Evolutionary conservation across 306 rosid genomes (phyloP), one percentile per base, ranked within the genome.

Genomic region (Medicago ruthenica): DNA sequence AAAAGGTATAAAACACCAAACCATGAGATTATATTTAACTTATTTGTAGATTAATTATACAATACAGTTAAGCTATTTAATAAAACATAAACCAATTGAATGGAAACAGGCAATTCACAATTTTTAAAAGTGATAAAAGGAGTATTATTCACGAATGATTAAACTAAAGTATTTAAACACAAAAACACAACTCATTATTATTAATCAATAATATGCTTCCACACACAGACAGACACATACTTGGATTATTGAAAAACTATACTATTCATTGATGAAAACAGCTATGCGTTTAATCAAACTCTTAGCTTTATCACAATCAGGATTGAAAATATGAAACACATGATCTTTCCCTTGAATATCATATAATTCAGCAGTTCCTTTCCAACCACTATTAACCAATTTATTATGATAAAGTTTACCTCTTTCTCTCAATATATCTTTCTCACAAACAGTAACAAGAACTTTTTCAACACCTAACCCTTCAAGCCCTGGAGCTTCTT

Each of bases 341-440:
- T 92, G 97, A 69, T 92, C 97, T 71, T 89, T 96, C 40, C 85
- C 96, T 74, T 73, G 65, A 13, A 86, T 87, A 47, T 89, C 93
- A 24, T 65, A 27, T 2, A 86, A 66, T 58, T 82, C 85, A 48
- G 80, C 84, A 3, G 13, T 83, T 14, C 98, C 98, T 15, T 58
- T 72, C 97, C 96, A 90, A 2, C 66, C 81, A n/a, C 96, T 86
- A 10, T 76, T 83, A 36, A 60, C 83, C 79, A 92, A 40, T 1
- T 40, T 86, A 1, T 81, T 92, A 24, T 88, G 85, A 40, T 94
- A 94, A 69, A 90, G 88, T 80, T 63, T 83, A 36, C 98, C 98
- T 42, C 98, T 85, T 4, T 91, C 96, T 79, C 40, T 87, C 84
- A 92, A 16, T 65, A 94, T 88, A 20, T 92, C 98, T 3, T 79